Conservation (phyloP, 2,329 filamentous ascomycete species). For the Karstenula rhodostoma region DNA sequence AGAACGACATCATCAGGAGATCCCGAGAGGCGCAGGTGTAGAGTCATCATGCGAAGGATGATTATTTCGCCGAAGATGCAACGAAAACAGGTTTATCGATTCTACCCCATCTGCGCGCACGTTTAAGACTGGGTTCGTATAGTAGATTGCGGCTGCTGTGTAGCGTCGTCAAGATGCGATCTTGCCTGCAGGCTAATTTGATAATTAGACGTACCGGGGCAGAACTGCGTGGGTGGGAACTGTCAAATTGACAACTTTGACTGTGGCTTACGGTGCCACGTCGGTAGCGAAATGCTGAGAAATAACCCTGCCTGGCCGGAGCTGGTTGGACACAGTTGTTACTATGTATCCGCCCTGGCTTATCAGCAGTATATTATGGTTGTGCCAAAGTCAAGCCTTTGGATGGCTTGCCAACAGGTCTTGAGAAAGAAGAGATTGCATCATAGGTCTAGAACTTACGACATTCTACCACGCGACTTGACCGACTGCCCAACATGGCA, state of each 20-base stretch:
- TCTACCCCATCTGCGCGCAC: constrained; percentile 3
- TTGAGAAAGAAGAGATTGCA: background rate
- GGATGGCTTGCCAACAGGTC: background rate
- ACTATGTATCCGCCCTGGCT: background rate
- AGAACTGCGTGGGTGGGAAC: constrained; percentile 10
- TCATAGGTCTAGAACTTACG: background rate
- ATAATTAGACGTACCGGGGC: constrained; percentile 1
- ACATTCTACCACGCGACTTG: background rate
- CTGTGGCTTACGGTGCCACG: constrained; percentile 11
- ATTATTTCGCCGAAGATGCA: background rate
- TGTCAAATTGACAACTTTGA: constrained; percentile 14
- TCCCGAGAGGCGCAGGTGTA: background rate
- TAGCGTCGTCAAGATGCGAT: constrained; percentile 8
- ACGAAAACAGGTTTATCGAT: constrained; percentile 3
- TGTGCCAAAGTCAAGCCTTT: background rate
- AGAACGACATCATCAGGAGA: background rate
- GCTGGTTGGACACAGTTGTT: background rate
- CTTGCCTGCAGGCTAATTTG: constrained; percentile 16
- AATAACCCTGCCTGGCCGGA: constrained; percentile 9
- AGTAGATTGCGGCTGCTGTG: constrained; percentile 15
- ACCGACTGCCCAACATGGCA: background rate
- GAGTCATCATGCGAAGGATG: background rate
- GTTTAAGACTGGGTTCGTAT: background rate
- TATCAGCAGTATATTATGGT: background rate
- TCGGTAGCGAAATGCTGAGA: constrained; percentile 18